Percentiles rank a stretch among this genome's conserved stretches.
phyloP scores from a whole-genome alignment of 345 rosid species.

The Populus simonii region DNA sequence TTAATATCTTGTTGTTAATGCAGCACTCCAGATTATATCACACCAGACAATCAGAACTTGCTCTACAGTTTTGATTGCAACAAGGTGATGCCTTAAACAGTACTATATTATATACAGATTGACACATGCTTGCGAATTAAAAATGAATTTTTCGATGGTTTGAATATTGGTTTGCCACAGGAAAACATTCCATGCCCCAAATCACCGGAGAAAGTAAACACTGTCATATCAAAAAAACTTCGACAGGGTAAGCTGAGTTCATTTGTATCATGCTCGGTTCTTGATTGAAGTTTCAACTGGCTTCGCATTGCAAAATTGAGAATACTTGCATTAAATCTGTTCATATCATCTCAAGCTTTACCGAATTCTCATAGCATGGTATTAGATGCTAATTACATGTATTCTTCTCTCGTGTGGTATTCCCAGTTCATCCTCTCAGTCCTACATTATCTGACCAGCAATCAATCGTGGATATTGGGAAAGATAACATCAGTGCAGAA shows the following conservation, averaged over 20 bases:
- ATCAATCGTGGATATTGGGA: slow-evolving; percentile 43
- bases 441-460: slow-evolving; percentile 42
- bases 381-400: neutral
- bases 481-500: slow-evolving; percentile 39
- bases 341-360: neutral
- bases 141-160: neutral
- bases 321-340: neutral
- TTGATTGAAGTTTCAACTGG: neutral
- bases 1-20: slow-evolving; percentile 11
- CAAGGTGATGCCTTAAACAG: slow-evolving; percentile 42
- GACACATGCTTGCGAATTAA: slow-evolving; percentile 1
- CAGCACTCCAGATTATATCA: slow-evolving; percentile 97
- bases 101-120: neutral
- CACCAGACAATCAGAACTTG: slow-evolving; percentile 80
- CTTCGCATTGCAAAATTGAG: no score
- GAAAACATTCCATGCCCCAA: slow-evolving; percentile 77
- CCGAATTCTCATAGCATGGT: neutral
- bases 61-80: slow-evolving; percentile 49
- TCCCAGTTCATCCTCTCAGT: slow-evolving; percentile 35
- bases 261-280: neutral
- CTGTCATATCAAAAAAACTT: slow-evolving; percentile 52
- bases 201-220: slow-evolving; percentile 78
- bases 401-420: slow-evolving; percentile 36
- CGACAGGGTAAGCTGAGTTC: slow-evolving; percentile 47
- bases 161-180: slow-evolving; percentile 29